Base-by-base conservation (phyloP, 305 asterid genomes). In the Fraxinus xanthoxyloides region DNA sequence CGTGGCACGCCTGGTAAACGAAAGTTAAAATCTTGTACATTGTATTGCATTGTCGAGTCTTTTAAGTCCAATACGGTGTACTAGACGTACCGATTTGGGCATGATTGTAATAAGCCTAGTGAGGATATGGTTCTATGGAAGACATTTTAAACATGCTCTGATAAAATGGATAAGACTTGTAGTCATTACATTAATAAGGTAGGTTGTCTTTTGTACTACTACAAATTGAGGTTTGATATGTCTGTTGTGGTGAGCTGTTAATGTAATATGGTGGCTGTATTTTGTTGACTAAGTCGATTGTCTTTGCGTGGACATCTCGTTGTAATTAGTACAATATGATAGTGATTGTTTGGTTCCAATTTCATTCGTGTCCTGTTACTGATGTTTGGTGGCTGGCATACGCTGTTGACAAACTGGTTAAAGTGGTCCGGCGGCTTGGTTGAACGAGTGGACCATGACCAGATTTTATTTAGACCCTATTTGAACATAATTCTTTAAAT, bases 181-280 rank as follows among this genome's bases (percentile, higher is more conserved):
- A 86, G 86, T 80, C 80, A 85, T 83, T 82, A 65, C 77, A 84
- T 80, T 86, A 82, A 85, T 78, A 80, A 87, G 78, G 7, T 48
- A 30, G 15, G 46, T n/a, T n/a, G n/a, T 77, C 30, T 79, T 43
- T 28, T 61, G 83, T 43, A 24, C 61, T 26, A 40, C 76, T 43
- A 40, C 30, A 7, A 54, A 51, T 30, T 34, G 43, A 65, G 72
- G 84, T 85, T 74, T 24, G 83, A 79, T 38, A 24, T 73, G 80
- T 80, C 43, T 77, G 54, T 51, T 77, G 84, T 70, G 80, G 79
- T 40, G 30, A 48, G 72, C 72, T 79, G 75, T 77, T 72, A 34
- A 56, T 76, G 83, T 32, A 7, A 63, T 31, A 2, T 76, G 75
- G 32, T 82, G 84, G 86, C 69, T 82, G 89, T 88, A 86, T 84